Evolutionary conservation across 768 basidiomycete genomes (phyloP), one percentile per base, ranked within the genome.

Genomic region (Trametes punicea): DNA sequence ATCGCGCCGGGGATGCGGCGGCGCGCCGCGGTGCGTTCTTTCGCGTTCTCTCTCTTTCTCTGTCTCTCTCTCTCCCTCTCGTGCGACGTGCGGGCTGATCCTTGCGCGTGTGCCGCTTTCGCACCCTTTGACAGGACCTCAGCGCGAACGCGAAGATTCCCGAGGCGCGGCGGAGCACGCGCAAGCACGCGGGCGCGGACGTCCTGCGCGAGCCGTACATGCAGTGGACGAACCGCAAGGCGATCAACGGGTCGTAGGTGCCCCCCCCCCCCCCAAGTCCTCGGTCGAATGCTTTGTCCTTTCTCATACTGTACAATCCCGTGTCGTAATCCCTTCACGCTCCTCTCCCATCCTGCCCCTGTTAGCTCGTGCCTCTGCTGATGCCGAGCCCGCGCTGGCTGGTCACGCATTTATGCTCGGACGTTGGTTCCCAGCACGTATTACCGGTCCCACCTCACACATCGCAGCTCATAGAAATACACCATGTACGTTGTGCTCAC

Each of bases 171-270:
- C 86, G 90, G 36, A 92, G 88, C 68, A 79, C 84, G 20, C 84
- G 90, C 40, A 77, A 79, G 40, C 73, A 75, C 26, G 71, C 75
- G 29, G 82, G 78, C 34, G 75, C 82, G 50, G 87, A 90, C 66
- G 75, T 90, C 57, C 74, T 78, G 29, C 81, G 89, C 65, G 89
- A 92, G 67, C 85, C 90, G 21, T 93, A 93, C 68, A 91, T 93
- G 90, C 74, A 78, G 71, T 93, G 92, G 91, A 83, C 83, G 56
- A 93, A 93, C 67, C 87, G 87, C 63, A 80, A 84, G 68, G 88
- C 89, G 42, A 75, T 74, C 13, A 80, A 75, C 62, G 62, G 71
- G 25, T 65, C 70, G 6, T 53, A 46, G 34, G 26, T n/a, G 15
- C 13, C 47, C 18, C 33, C 4, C 21, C 21, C 39, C 16, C 6